A percentile compares a stretch with the other conserved stretches of the same genome.
Conservation (phyloP, 1,139 yeast species). For the Candida sanyaensis region DNA sequence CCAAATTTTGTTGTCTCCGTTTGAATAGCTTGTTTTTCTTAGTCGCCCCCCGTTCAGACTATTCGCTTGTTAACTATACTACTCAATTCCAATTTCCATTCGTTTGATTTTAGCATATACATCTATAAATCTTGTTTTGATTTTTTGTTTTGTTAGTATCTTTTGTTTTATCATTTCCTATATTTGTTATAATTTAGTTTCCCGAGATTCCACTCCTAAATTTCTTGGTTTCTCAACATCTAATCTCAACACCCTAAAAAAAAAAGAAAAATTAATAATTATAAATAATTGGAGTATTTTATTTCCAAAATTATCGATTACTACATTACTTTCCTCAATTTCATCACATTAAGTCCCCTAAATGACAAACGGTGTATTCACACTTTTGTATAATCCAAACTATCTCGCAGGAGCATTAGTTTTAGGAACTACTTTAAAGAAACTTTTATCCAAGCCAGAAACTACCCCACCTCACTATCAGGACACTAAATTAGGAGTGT, state of each 20-base stretch:
- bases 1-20: too few species aligned
- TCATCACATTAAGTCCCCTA: too few species aligned
- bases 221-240: not conserved
- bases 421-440: constrained; percentile 45
- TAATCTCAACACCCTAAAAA: not conserved
- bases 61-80: too few species aligned
- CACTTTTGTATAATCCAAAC: constrained; percentile 62
- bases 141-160: not conserved
- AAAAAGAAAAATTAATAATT: too few species aligned
- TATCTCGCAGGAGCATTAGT: constrained; percentile 81
- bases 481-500: constrained; percentile 27
- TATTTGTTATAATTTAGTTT: not conserved
- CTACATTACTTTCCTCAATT: too few species aligned
- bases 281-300: too few species aligned
- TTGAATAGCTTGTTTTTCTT: too few species aligned
- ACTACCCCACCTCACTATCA: constrained; percentile 5
- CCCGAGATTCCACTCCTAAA: not conserved
- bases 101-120: not conserved
- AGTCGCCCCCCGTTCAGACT: too few species aligned
- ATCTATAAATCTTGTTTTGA: too few species aligned
- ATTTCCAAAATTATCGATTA: too few species aligned
- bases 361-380: constrained; percentile 56
- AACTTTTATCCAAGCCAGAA: constrained; percentile 15
- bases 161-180: not conserved
- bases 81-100: not conserved